Conservation (phyloP, 352 stramenopile species). For the Phytophthora sp. region DNA sequence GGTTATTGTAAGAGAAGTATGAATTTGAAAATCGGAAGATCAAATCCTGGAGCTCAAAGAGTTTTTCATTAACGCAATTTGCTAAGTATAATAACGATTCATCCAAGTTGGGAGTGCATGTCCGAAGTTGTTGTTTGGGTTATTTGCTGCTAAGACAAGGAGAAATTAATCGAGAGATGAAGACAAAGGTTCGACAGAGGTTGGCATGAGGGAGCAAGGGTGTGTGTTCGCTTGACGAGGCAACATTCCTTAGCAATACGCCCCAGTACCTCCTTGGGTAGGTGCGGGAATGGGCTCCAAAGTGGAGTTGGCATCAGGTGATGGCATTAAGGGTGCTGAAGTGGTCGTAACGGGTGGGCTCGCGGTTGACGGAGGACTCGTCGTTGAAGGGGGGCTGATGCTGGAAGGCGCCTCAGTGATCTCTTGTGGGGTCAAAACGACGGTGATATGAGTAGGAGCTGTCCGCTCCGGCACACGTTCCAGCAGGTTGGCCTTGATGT, state of each 20-base stretch:
- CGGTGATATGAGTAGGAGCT: conserved; percentile 9
- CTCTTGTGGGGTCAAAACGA: conserved; percentile 8
- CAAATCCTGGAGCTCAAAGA: too few relatives aligned
- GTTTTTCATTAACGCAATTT: too few relatives aligned
- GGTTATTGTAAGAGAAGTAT: too few relatives aligned
- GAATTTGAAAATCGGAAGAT: too few relatives aligned
- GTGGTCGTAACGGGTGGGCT: conserved; percentile 5
- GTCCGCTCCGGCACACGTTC: conserved; percentile 4
- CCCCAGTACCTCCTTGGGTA: conserved; percentile 4
- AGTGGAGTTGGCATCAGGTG: conserved; percentile 9
- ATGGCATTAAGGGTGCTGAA: not conserved
- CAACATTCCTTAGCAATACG: conserved; percentile 14
- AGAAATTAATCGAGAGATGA: not conserved
- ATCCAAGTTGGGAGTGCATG: too few relatives aligned
- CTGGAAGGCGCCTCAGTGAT: conserved; percentile 3
- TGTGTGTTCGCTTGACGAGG: not conserved
- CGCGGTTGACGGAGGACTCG: conserved; percentile 8
- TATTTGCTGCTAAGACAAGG: not conserved
- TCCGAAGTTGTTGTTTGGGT: too few relatives aligned
- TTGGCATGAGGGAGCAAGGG: conserved; percentile 3
- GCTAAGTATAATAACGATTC: too few relatives aligned
- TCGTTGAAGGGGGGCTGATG: not conserved
- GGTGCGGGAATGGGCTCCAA: conserved; percentile 14
- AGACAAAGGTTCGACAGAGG: not conserved
- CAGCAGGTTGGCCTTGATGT: conserved; percentile 16